These are phyloP conservation scores for Aspergillus sp. DNA, from an alignment of 2,329 filamentous ascomycete species.

Conservation along the genomic window DNA sequence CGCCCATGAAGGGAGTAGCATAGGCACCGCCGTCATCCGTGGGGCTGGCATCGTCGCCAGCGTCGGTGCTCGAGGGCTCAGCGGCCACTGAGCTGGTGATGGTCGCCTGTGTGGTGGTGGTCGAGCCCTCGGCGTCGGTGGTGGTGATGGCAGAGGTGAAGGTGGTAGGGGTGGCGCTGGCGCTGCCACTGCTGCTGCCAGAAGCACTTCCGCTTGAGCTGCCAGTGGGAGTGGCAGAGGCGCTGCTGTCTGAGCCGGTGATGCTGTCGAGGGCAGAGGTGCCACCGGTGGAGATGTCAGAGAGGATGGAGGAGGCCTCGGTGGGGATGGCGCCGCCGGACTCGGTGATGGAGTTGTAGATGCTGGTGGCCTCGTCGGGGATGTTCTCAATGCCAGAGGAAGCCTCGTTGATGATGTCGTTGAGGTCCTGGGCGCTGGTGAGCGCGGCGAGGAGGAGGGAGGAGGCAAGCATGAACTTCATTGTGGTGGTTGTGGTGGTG, in stretches of 20 bases:
- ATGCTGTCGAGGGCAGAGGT: conserved; percentile 7
- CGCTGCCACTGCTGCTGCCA: no score
- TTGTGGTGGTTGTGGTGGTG: conserved; percentile 16
- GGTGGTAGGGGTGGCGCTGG: background rate
- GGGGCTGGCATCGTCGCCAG: conserved; percentile 7
- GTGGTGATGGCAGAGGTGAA: background rate
- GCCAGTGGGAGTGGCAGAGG: background rate
- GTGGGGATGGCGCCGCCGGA: conserved; percentile 10
- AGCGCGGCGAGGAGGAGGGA: conserved; percentile 24
- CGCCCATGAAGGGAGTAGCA: conserved; percentile 17
- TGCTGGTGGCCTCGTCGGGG: background rate
- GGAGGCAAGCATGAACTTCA: conserved; percentile 29
- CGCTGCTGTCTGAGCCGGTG: conserved; percentile 12
- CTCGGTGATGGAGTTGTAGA: conserved; percentile 1
- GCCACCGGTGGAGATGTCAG: conserved; percentile 13
- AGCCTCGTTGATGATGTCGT: conserved; percentile 1
- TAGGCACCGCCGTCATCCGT: conserved; percentile 20
- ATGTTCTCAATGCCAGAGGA: background rate
- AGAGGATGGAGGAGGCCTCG: conserved; percentile 15
- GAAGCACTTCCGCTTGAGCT: no score
- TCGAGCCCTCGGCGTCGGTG: conserved; percentile 6
- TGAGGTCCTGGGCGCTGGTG: conserved; percentile 10
- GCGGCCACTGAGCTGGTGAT: conserved; percentile 11
- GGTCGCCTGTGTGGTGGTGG: conserved; percentile 20
- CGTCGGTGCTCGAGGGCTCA: background rate